Conservation (phyloP, 192 early-diverging fungal species). For the Phycomyces blakesleeanus region DNA sequence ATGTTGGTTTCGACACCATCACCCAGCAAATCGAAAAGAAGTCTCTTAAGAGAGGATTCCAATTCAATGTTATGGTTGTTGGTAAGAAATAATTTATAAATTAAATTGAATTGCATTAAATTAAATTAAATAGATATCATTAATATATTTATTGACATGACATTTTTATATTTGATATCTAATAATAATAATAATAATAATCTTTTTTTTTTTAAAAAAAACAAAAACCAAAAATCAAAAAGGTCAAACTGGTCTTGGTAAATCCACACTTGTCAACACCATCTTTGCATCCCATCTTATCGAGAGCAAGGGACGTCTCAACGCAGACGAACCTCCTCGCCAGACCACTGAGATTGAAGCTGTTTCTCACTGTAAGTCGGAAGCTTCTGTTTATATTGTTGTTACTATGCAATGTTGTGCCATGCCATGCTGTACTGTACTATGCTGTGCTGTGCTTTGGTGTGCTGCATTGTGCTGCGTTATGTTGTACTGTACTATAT, state of each 20-base stretch:
- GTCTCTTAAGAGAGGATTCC: slow-evolving; percentile 94
- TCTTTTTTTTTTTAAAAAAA: too few species aligned
- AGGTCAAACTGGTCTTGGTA: slow-evolving; percentile 96
- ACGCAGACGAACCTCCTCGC: slow-evolving; percentile 73
- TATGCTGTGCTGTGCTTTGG: not conserved
- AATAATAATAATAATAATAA: not conserved
- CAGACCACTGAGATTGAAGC: slow-evolving; percentile 95
- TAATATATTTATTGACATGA: too few species aligned
- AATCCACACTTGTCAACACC: slow-evolving; percentile 98
- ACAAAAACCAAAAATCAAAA: too few species aligned
- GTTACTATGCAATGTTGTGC: too few species aligned
- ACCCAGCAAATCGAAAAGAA: slow-evolving; percentile 97
- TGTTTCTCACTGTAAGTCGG: slow-evolving; percentile 72
- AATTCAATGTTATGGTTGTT: slow-evolving; percentile 98
- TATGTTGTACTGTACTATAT: not conserved
- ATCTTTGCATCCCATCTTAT: slow-evolving; percentile 94
- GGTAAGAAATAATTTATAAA: slow-evolving; percentile 66
- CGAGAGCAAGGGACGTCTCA: slow-evolving; percentile 85
- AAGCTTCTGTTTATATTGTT: slow-evolving; percentile 6
- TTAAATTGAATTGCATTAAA: too few species aligned
- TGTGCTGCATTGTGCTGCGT: not conserved
- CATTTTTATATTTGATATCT: too few species aligned
- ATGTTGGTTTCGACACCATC: slow-evolving; percentile 98
- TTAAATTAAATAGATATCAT: too few species aligned
- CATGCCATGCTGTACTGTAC: not conserved